These are phyloP conservation scores for Amanita molliuscula DNA, from an alignment of 768 basidiomycete species.

Conservation along the genomic window DNA sequence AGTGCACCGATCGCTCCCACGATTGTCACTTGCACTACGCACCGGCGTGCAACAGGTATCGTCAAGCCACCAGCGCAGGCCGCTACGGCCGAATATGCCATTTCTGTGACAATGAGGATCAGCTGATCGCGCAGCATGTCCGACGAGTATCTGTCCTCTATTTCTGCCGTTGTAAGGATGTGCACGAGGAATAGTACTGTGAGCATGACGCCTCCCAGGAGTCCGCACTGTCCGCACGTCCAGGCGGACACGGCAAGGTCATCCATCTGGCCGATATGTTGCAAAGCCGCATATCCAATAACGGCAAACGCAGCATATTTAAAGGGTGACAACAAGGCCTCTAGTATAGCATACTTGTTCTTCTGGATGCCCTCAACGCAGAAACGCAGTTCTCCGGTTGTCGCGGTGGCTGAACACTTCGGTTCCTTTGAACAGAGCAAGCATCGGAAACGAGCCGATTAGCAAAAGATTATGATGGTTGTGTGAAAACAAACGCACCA, in stretches of 20 bases:
- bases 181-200: slow-evolving; percentile 13
- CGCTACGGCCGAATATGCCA: not conserved
- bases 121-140: slow-evolving; percentile 2
- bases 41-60: not conserved
- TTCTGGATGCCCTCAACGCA: not conserved
- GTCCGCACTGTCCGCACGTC: slow-evolving; percentile 13
- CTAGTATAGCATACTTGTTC: slow-evolving; percentile 9
- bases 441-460: not conserved
- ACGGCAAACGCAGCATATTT: slow-evolving; percentile 21
- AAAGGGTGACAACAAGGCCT: slow-evolving; percentile 16
- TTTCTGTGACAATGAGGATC: slow-evolving; percentile 3
- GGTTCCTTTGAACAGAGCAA: not conserved
- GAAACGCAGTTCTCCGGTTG: not conserved
- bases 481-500: not conserved
- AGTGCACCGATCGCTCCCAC: slow-evolving; percentile 4
- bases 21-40: not conserved
- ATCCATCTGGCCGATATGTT: slow-evolving; percentile 5
- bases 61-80: slow-evolving; percentile 1
- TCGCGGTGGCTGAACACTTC: not conserved
- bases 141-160: not conserved
- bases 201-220: slow-evolving; percentile 16
- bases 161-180: slow-evolving; percentile 5
- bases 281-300: slow-evolving; percentile 14
- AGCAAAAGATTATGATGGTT: not conserved
- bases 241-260: not conserved